Evolutionary conservation across 2,329 filamentous ascomycete genomes (phyloP), one percentile per base, ranked within the genome.

Genomic region (Beauveria caledonica): DNA sequence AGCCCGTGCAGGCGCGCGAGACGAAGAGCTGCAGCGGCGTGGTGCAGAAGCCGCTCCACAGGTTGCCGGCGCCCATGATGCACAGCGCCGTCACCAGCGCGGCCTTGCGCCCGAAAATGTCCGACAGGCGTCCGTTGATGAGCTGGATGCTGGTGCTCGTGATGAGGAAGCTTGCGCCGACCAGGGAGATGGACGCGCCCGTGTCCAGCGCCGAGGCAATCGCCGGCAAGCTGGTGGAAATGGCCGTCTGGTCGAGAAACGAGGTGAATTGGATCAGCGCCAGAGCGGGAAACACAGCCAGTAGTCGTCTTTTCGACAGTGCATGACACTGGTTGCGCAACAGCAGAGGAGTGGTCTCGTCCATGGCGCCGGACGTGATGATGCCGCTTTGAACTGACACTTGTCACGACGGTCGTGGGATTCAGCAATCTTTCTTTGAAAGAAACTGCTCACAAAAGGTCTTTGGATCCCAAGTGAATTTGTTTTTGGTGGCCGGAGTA

Each of bases 241-340:
- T 11, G 53, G 53, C 53, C 25, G 53, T 56, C 53, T 56, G 53
- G 53, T 56, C 53, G n/a, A 56, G 53, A n/a, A 56, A 56, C n/a
- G 53, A 56, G 27, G 25, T 56, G 42, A 56, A 56, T n/a, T 56
- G 53, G 27, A 56, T 56, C 10, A 56, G 53, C 7, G 53, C 53
- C 7, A 56, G 42, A 5, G 53, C 53, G 1, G 53, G 53, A 23
- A 56, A 56, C n/a, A 56, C 53, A 23, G 53, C 44, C n/a, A 56
- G 53, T 4, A 56, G 42, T 1, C 44, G 42, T 8, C 25, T 10
- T 6, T 33, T 29, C 17, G 53, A 56, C n/a, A 56, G 53, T 27
- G 53, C 25, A 27, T 56, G 53, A 3, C 27, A 56, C 5, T 56
- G 53, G 42, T 56, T 56, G 27, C 15, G 53, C 53, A 56, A 29